phyloP scores from a whole-genome alignment of 805 yeast genomes.

The Starmera quercuum region DNA sequence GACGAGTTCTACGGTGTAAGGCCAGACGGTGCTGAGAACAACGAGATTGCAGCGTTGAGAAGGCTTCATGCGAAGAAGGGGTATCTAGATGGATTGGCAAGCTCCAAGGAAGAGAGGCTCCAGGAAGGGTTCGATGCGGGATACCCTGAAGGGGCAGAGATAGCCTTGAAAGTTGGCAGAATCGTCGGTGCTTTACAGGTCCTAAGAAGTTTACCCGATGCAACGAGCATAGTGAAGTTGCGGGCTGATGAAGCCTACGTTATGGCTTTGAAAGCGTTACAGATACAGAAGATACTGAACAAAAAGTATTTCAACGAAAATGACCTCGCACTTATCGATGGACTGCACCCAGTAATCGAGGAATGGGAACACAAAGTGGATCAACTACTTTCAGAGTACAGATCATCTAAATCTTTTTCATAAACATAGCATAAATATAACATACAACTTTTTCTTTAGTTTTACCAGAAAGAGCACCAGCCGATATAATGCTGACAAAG shows the following conservation, averaged over 20 bases:
- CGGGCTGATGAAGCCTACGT: conserved; percentile 19
- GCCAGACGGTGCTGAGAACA: conserved; percentile 6
- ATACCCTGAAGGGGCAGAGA: conserved; percentile 62
- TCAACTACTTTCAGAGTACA: conserved; percentile 2
- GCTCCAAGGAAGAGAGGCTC: conserved; percentile 57
- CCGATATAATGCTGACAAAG: conserved; percentile 96
- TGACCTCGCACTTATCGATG: conserved; percentile 30
- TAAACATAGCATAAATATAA: neutral
- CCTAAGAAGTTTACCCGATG: conserved; percentile 14
- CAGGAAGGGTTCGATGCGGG: conserved; percentile 81
- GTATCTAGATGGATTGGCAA: conserved; percentile 70
- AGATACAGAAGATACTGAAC: conserved; percentile 50
- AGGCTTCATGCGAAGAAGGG: conserved; percentile 74
- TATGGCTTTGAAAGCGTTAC: conserved; percentile 44
- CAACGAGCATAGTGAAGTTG: conserved; percentile 10
- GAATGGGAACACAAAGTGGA: conserved; percentile 33
- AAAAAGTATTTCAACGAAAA: conserved; percentile 42
- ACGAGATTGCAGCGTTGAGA: conserved; percentile 33
- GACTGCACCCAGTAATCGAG: conserved; percentile 29
- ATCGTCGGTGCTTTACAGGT: conserved; percentile 47
- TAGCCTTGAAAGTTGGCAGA: conserved; percentile 62
- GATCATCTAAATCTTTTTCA: neutral
- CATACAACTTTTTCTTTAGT: neutral
- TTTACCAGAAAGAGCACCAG: conserved; percentile 97
- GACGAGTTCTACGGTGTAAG: conserved; percentile 30